These are phyloP conservation scores for Byssochlamys sp. DNA, from an alignment of 2,329 filamentous ascomycete species.

Conservation along the genomic window DNA sequence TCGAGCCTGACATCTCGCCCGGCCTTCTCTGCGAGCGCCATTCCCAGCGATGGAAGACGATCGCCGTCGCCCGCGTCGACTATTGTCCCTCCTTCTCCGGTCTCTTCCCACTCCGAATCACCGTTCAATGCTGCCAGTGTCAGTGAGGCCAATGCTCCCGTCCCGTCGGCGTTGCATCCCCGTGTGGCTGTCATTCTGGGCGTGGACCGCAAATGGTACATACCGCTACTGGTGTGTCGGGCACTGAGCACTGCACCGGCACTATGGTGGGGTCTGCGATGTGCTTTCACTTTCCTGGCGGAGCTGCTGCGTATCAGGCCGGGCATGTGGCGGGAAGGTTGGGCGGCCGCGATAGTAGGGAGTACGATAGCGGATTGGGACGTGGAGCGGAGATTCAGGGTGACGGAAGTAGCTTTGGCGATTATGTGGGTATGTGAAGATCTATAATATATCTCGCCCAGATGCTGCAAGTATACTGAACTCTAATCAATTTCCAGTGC, in stretches of 20 bases:
- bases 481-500: conserved; percentile 43
- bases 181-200: conserved; percentile 70
- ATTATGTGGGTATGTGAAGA: conserved; percentile 58
- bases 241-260: conserved; percentile 62
- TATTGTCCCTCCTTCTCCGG: conserved; percentile 20
- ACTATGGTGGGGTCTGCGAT: conserved; percentile 61
- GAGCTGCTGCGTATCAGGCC: conserved; percentile 46
- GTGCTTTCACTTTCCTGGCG: conserved; percentile 57
- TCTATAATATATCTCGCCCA: conserved; percentile 3
- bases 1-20: conserved; percentile 3
- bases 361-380: conserved; percentile 33
- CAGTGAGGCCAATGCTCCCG: conserved; percentile 19
- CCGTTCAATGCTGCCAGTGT: conserved; percentile 18
- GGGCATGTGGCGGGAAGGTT: conserved; percentile 34
- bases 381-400: conserved; percentile 41
- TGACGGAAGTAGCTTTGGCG: conserved; percentile 62
- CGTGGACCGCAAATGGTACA: conserved; percentile 62
- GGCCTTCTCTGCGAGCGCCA: conserved; percentile 7
- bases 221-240: conserved; percentile 63
- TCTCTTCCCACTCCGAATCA: conserved; percentile 12
- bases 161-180: conserved; percentile 51
- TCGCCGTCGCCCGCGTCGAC: conserved; percentile 16
- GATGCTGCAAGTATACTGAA: not conserved
- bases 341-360: conserved; percentile 29
- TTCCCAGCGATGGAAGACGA: conserved; percentile 21